phyloP scores from a whole-genome alignment of 2,329 filamentous ascomycete species.

The Pseudomassariella vexata region DNA sequence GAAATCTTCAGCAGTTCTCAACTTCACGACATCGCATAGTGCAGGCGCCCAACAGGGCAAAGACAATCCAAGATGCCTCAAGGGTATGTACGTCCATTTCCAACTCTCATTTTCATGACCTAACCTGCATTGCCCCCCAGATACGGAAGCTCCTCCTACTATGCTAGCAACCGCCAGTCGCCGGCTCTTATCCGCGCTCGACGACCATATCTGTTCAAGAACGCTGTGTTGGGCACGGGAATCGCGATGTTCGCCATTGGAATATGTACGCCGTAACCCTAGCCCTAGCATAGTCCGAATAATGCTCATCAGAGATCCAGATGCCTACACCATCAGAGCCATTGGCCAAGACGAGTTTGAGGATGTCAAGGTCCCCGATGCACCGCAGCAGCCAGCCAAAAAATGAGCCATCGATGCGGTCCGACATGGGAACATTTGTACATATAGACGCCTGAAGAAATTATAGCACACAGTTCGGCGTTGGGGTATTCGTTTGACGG shows the following conservation, averaged over 20 bases:
- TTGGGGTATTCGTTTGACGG: too few species aligned
- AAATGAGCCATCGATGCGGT: conserved; percentile 5
- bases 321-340: conserved; percentile 64
- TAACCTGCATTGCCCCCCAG: too few species aligned
- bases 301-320: conserved; percentile 32
- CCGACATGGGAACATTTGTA: not conserved
- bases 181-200: conserved; percentile 87
- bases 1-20: conserved; percentile 1
- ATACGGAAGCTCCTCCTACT: conserved; percentile 64
- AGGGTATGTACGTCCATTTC: too few species aligned
- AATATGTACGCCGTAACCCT: conserved; percentile 70
- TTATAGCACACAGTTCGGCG: too few species aligned
- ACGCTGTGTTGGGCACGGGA: conserved; percentile 72
- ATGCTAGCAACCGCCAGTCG: conserved; percentile 77
- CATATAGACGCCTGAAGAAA: too few species aligned
- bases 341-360: conserved; percentile 97
- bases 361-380: conserved; percentile 84
- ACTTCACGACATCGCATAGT: too few species aligned
- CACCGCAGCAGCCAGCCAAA: conserved; percentile 46
- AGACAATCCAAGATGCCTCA: too few species aligned
- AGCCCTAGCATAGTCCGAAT: not conserved
- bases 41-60: too few species aligned
- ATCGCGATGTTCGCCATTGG: conserved; percentile 71
- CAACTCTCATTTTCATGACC: too few species aligned
- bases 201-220: conserved; percentile 87